Percentiles rank a stretch among this genome's conserved stretches.
phyloP scores from a whole-genome alignment of 805 yeast genomes.

The Cyberlindnera japonica region DNA sequence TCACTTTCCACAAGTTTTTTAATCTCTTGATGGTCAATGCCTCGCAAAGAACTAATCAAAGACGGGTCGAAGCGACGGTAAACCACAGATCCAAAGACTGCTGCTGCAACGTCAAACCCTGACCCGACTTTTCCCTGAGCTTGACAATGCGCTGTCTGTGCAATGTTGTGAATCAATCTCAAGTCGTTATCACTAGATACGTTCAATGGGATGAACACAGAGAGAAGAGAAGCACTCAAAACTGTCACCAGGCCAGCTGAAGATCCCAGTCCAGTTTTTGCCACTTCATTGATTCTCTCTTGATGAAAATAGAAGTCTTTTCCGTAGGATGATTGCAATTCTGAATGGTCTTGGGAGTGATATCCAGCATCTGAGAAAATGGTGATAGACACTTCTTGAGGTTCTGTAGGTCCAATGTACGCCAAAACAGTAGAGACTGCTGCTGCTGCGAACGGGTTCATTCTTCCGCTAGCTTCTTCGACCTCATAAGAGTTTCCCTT shows the following conservation, averaged over 20 bases:
- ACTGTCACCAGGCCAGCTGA: conserved; percentile 92
- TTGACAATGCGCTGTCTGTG: conserved; percentile 87
- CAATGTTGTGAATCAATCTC: conserved; percentile 65
- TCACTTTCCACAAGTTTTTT: conserved; percentile 34
- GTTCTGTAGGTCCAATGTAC: conserved; percentile 36
- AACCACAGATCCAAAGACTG: conserved; percentile 83
- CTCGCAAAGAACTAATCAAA: conserved; percentile 40
- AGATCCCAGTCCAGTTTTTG: conserved; percentile 95
- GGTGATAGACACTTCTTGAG: conserved; percentile 41
- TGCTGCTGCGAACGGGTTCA: conserved; percentile 74
- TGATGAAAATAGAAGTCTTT: conserved; percentile 58
- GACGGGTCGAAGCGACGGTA: conserved; percentile 72
- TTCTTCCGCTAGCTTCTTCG: conserved; percentile 31
- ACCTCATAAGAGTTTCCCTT: conserved; percentile 15
- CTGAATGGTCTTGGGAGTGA: conserved; percentile 67
- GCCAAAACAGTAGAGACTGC: conserved; percentile 53
- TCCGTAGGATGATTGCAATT: conserved; percentile 30
- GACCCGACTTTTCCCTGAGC: conserved; percentile 97
- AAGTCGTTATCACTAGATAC: conserved; percentile 25
- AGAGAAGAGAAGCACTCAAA: conserved; percentile 63
- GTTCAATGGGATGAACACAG: conserved; percentile 36
- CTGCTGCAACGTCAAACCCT: conserved; percentile 96
- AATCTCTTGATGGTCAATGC: conserved; percentile 32
- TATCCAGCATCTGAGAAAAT: conserved; percentile 85
- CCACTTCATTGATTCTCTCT: conserved; percentile 59